Base-by-base conservation (phyloP, 2,329 filamentous ascomycete genomes). In the Exophiala oligosperma region DNA sequence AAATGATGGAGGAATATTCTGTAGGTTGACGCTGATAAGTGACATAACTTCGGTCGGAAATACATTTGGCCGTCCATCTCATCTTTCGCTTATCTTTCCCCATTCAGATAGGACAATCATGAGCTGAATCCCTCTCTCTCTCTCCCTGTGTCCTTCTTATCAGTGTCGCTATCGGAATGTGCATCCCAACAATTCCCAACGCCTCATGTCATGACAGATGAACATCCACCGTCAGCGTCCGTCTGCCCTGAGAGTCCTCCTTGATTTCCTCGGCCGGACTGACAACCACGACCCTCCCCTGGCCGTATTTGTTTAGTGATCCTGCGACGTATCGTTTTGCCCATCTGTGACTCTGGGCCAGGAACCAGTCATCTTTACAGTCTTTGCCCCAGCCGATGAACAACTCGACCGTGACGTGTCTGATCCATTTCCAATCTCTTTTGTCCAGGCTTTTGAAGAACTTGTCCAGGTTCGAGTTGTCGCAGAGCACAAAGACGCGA, bases 351-450 rank as follows among this genome's bases (percentile, higher is more conserved):
- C 51, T 62, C 37, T 62, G 60, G 46, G 49, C 40, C 7, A 62
- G 40, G 26, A 62, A 62, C 60, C 60, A 62, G 35, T 62, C 57
- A 47, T 62, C 60, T 35, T 60, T 53, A 24, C 44, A 48, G 37
- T 49, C 47, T 7, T 49, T 53, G 29, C 54, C 56, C 46, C 51
- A 60, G 21, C 60, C 60, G 21, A 62, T 54, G 37, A 62, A 62
- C 35, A 62, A 21, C 7, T 60, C 54, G 11, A 57, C 57, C 23
- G 47, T 40, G 40, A 62, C 35, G 51, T 63, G 57, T 24, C 47
- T 52, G 26, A 58, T 58, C 58, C 54, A 58, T 28, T 49, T 53
- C 61, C 61, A 61, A 46, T 63, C 58, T 29, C 28, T 29, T 26
- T 32, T 12, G 28, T 55, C 17, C 11, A 63, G 49, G 11, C 57